Evolutionary conservation across 768 basidiomycete species (phyloP), one percentile per base, ranked within the genome.

Genomic region (Mycena amicta): DNA sequence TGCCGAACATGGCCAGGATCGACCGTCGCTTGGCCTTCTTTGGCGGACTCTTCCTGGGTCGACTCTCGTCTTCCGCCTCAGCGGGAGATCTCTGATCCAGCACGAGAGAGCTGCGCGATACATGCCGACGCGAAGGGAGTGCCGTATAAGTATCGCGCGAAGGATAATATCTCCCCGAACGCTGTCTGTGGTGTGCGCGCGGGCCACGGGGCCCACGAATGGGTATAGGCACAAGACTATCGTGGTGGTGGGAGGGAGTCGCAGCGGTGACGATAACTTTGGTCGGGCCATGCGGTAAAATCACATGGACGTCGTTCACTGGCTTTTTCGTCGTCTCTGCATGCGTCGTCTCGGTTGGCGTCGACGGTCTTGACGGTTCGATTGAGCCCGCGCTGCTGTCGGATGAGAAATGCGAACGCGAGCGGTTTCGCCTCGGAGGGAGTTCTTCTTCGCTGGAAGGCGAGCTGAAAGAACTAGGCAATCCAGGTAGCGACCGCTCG

Each of bases 211-310:
- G 78, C 51, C 78, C 72, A 31, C 77, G 75, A 53, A 66, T 73
- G 18, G 72, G 70, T 6, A 25, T 37, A 13, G 18, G 37, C 4
- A 56, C 52, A 8, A 50, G n/a, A 18, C 70, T 74, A 50, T 67
- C 63, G 30, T 67, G 67, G 56, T 74, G 72, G 29, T 67, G 67
- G 5, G 74, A 76, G 18, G 81, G 82, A 0, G 82, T 83, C n/a
- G 82, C 79, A 6, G 81, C 81, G 4, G 81, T 84, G 8, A 82
- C 77, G 31, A 82, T 81, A 18, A 83, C 81, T 59, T 74, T 80
- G 22, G 81, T 82, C 3, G 80, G 81, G 0, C 74, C 79, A 40
- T 63, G 51, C 27, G 73, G 75, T 74, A 81, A 76, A 18, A 82
- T 66, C 28, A 80, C 74, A 29, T 75, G 74, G 49, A 78, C 72